These are phyloP conservation scores for Craterostigma plantagineum DNA, from an alignment of 257 asterid species.

Conservation along the genomic window DNA sequence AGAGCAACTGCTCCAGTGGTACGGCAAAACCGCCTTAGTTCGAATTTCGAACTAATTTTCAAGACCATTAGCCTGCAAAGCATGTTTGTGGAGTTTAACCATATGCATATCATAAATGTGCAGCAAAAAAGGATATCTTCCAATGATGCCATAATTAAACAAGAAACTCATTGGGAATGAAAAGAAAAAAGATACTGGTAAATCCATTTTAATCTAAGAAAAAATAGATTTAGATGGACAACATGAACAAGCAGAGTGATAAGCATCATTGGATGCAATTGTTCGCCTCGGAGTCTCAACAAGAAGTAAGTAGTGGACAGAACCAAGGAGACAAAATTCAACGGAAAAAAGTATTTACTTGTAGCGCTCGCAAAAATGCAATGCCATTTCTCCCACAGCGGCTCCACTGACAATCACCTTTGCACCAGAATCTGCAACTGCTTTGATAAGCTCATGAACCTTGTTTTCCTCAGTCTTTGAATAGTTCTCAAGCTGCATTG, in stretches of 20 bases:
- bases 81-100: not conserved
- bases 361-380: conserved; percentile 94
- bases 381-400: conserved; percentile 97
- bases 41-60: conserved; percentile 89
- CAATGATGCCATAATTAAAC: not conserved
- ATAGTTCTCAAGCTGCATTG: conserved; percentile 75
- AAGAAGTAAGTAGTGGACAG: not conserved
- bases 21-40: conserved; percentile 86
- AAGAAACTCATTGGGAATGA: too few species aligned
- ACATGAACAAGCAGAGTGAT: too few species aligned
- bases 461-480: conserved; percentile 87
- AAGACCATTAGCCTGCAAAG: conserved; percentile 78
- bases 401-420: conserved; percentile 84
- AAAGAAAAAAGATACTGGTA: too few species aligned
- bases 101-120: conserved; percentile 4
- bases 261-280: too few species aligned
- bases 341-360: conserved; percentile 26
- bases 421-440: conserved; percentile 97
- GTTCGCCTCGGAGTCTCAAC: not conserved
- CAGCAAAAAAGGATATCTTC: not conserved
- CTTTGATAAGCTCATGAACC: conserved; percentile 82
- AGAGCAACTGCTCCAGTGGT: conserved; percentile 81
- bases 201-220: too few species aligned
- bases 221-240: too few species aligned
- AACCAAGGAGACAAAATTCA: conserved; percentile 4